A percentile compares a stretch with the other conserved stretches of the same genome.
Evolutionary conservation across 2,329 filamentous ascomycete genomes (phyloP).

Genomic region (Fusarium sp.): DNA sequence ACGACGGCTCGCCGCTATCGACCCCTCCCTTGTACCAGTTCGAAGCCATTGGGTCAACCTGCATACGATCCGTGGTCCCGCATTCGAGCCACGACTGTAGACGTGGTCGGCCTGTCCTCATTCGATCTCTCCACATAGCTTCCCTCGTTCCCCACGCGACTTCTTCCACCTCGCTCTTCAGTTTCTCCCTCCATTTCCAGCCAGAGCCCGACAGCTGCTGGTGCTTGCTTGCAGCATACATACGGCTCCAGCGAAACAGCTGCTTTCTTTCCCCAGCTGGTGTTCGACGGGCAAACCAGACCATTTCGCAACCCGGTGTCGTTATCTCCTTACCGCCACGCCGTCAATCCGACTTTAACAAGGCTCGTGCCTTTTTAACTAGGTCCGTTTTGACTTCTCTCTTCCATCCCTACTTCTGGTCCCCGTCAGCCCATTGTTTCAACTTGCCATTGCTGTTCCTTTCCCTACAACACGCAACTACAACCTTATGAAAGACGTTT

Average conservation of each 20-base stretch:
- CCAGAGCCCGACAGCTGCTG: conserved; percentile 46
- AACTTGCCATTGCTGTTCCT: conserved; percentile 33
- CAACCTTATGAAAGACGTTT: conserved; percentile 45
- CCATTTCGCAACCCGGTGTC: conserved; percentile 45
- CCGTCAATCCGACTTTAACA: conserved; percentile 38
- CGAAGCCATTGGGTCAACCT: conserved; percentile 51
- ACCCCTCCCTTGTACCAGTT: conserved; percentile 47
- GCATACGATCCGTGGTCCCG: conserved; percentile 52
- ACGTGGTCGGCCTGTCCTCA: conserved; percentile 49
- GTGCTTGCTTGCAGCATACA: conserved; percentile 52
- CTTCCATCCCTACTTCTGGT: conserved; percentile 33
- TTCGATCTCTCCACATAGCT: conserved; percentile 50
- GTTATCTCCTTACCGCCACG: conserved; percentile 48
- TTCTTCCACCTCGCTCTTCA: conserved; percentile 49
- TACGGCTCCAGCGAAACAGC: conserved; percentile 49
- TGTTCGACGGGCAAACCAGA: conserved; percentile 43
- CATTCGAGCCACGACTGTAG: conserved; percentile 56
- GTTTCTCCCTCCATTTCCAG: conserved; percentile 48
- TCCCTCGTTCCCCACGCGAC: conserved; percentile 51
- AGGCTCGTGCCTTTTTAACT: conserved; percentile 38
- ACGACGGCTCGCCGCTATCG: conserved; percentile 45
- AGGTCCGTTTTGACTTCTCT: conserved; percentile 47
- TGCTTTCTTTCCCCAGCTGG: conserved; percentile 42
- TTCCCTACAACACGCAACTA: conserved; percentile 26
- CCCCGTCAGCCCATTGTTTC: conserved; percentile 34